Evolutionary conservation across 202 grass and related monocot genomes (phyloP).

Genomic region (Zizania palustris): DNA sequence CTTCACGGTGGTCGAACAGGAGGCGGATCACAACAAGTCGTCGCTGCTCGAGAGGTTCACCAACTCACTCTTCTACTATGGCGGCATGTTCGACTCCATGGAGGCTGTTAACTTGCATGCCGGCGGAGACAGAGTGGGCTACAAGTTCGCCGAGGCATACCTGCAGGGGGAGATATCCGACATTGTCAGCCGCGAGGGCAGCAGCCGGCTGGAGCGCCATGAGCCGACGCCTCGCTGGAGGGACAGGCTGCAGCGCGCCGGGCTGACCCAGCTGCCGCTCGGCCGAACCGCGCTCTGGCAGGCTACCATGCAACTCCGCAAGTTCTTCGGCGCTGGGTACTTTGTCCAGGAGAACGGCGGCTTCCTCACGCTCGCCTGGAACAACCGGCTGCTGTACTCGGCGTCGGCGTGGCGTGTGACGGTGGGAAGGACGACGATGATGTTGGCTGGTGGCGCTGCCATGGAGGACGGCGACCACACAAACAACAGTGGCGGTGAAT

Average conservation of each 20-base stretch:
- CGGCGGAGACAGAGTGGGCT: background rate
- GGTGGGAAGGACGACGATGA: background rate
- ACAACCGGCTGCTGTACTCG: constrained; percentile 49
- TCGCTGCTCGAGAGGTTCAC: constrained; percentile 61
- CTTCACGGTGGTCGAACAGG: constrained; percentile 73
- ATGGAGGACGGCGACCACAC: background rate
- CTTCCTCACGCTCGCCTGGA: constrained; percentile 64
- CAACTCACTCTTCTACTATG: constrained; percentile 81
- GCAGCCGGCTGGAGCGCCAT: constrained; percentile 61
- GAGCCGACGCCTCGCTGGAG: constrained; percentile 51
- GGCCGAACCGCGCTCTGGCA: constrained; percentile 37
- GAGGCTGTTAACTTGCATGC: background rate
- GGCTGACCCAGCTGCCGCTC: constrained; percentile 47
- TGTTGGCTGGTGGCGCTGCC: background rate
- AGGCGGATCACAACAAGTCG: constrained; percentile 68
- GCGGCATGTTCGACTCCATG: constrained; percentile 76
- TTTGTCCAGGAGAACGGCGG: constrained; percentile 48
- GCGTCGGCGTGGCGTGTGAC: constrained; percentile 57
- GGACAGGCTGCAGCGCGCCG: constrained; percentile 40
- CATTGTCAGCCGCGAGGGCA: constrained; percentile 72
- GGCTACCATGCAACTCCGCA: constrained; percentile 45
- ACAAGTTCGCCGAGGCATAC: constrained; percentile 44
- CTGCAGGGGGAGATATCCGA: constrained; percentile 70
- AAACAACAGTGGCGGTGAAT: background rate
- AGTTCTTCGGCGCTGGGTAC: constrained; percentile 52